Percentiles rank a stretch among this genome's conserved stretches.
Conservation (phyloP, 495 filamentous ascomycete genomes). For the Aspergillus incahuasiensis region DNA sequence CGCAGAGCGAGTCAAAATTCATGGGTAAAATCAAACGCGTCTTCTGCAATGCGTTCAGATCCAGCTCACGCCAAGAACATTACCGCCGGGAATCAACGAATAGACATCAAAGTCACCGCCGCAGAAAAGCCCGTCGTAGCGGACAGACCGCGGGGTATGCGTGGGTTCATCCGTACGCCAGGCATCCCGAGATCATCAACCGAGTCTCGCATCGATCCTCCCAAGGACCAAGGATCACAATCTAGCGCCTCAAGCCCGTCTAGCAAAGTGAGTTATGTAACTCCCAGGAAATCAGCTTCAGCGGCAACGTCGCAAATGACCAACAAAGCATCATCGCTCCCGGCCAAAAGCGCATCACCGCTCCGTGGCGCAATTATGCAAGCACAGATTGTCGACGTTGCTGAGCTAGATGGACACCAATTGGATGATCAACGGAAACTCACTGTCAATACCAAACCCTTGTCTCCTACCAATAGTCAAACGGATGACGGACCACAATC, state of each 20-base stretch:
- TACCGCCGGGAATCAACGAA: conserved; percentile 5
- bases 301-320: background rate
- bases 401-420: conserved; percentile 41
- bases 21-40: conserved; percentile 24
- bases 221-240: conserved; percentile 18
- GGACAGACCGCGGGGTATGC: conserved; percentile 26
- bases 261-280: background rate
- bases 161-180: conserved; percentile 42
- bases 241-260: conserved; percentile 7
- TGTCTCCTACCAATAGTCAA: conserved; percentile 19
- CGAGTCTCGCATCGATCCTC: conserved; percentile 23
- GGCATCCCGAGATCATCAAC: conserved; percentile 30
- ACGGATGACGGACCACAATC: conserved; percentile 11
- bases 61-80: conserved; percentile 11
- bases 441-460: conserved; percentile 22
- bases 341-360: background rate
- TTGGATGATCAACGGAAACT: conserved; percentile 19
- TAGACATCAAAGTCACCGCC: conserved; percentile 8
- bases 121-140: conserved; percentile 12
- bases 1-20: conserved; percentile 25
- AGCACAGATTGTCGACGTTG: conserved; percentile 27
- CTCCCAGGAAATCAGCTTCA: conserved; percentile 3
- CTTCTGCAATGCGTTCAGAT: conserved; percentile 21
- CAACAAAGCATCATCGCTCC: background rate
- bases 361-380: background rate